Evolutionary conservation across 495 filamentous ascomycete species (phyloP).

Genomic region (Alectoria sarmentosa): DNA sequence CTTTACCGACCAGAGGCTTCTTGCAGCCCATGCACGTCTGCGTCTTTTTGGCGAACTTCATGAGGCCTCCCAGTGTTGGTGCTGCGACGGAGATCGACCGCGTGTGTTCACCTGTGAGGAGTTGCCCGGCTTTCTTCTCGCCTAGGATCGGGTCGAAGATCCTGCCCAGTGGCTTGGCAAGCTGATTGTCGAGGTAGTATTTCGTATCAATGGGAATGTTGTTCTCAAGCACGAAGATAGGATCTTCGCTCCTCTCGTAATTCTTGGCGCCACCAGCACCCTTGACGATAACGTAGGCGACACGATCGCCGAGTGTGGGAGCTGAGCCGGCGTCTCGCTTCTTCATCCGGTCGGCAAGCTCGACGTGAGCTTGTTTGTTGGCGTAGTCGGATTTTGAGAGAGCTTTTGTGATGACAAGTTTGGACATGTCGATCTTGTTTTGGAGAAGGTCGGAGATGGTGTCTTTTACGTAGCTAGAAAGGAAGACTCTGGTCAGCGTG

Average conservation of each 20-base stretch:
- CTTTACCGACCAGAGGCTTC: slow-evolving; percentile 75
- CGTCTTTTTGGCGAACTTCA: slow-evolving; percentile 97
- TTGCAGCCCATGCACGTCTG: slow-evolving; percentile 99
- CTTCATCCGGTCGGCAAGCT: slow-evolving; percentile 89
- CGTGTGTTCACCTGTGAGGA: slow-evolving; percentile 87
- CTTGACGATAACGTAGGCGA: slow-evolving; percentile 97
- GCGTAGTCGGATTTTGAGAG: slow-evolving; percentile 77
- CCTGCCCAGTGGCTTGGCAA: slow-evolving; percentile 83
- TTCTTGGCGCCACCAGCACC: slow-evolving; percentile 81
- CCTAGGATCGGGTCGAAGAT: slow-evolving; percentile 98
- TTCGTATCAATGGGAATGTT: slow-evolving; percentile 97
- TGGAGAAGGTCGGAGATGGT: slow-evolving; percentile 93
- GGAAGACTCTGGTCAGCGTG: not conserved
- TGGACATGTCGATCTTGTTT: slow-evolving; percentile 98
- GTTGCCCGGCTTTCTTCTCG: slow-evolving; percentile 74
- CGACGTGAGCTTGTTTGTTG: slow-evolving; percentile 89
- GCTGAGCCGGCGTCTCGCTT: slow-evolving; percentile 94
- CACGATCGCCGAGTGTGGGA: slow-evolving; percentile 89
- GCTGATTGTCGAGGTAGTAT: slow-evolving; percentile 98
- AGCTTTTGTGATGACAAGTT: slow-evolving; percentile 98
- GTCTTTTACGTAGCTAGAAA: slow-evolving; percentile 81
- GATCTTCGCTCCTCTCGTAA: slow-evolving; percentile 94
- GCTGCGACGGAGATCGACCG: slow-evolving; percentile 85
- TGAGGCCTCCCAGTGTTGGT: slow-evolving; percentile 82
- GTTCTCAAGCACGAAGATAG: slow-evolving; percentile 93